Evolutionary conservation across 2,329 filamentous ascomycete species (phyloP), one percentile per base, ranked within the genome.

Genomic region (Colletotrichum cereale): DNA sequence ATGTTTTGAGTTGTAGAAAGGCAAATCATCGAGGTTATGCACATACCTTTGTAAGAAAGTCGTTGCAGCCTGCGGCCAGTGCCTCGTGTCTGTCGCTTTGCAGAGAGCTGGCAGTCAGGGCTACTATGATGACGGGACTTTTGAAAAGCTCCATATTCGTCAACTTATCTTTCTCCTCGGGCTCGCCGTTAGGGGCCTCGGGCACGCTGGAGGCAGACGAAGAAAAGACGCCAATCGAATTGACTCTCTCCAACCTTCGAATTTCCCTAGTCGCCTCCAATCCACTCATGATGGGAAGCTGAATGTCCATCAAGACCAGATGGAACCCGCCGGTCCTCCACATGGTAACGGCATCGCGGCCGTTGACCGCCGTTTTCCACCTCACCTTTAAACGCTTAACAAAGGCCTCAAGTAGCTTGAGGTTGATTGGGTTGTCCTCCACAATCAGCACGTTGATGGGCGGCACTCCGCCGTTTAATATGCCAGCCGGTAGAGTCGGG

Each of bases 361-460:
- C 96, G 80, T 98, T 97, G 87, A 97, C 94, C 47, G 96, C 96
- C n/a, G 94, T 97, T 81, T 96, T 93, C 95, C 96, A 98, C 42
- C 96, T 90, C 8, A 99, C 96, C 79, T 97, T 98, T 61, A 99
- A 87, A 60, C 95, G 88, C 83, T 98, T 97, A 86, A 98, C 96
- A 78, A 99, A 97, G 1, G 95, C 95, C 79, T 98, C 96, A 44
- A 99, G 86, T 12, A 99, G 90, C 78, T 94, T 93, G 75, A 98
- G 85, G 79, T 98, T 99, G 87, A 99, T 98, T 74, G 96, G 95
- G 81, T 99, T 99, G 84, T 99, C 96, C 84, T 99, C 96, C 18
- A 99, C 96, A 72, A 99, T 97, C 53, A 99, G 86, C 10, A 98
- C 95, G 76, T 97, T 98, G 83, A 99, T 98, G 1, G 96, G 96